phyloP scores from a whole-genome alignment of 768 basidiomycete genomes.

The Naganishia onofrii region DNA sequence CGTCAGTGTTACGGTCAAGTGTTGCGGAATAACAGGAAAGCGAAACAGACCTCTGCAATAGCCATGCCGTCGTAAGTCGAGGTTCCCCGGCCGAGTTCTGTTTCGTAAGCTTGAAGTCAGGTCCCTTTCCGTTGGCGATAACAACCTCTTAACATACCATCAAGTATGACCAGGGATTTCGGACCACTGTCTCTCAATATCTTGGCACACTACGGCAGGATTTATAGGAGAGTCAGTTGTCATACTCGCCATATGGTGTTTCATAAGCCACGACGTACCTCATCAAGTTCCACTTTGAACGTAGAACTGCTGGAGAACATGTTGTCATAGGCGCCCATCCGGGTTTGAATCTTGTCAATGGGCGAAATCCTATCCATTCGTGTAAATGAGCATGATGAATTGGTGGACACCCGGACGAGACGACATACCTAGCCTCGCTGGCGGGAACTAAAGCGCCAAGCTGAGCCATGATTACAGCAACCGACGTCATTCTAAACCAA shows the following conservation, averaged over 20 bases:
- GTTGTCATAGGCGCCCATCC: conserved; percentile 97
- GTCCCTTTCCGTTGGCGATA: neutral
- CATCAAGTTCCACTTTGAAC: conserved; percentile 97
- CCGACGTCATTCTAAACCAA: conserved; percentile 86
- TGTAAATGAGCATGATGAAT: neutral
- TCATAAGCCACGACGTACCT: conserved; percentile 60
- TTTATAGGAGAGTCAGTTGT: neutral
- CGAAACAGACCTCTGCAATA: conserved; percentile 64
- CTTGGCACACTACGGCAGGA: conserved; percentile 66
- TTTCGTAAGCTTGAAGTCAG: neutral
- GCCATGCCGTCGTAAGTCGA: conserved; percentile 99
- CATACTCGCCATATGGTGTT: neutral
- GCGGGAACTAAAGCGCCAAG: conserved; percentile 95
- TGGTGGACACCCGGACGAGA: neutral
- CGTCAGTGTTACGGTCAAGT: conserved; percentile 50
- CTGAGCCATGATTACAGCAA: conserved; percentile 86
- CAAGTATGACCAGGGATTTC: conserved; percentile 86
- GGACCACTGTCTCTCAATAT: conserved; percentile 92
- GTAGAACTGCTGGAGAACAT: conserved; percentile 58
- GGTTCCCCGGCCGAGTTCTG: conserved; percentile 91
- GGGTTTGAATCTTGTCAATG: conserved; percentile 82
- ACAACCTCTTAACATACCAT: conserved; percentile 61
- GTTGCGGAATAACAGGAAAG: neutral
- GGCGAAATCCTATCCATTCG: conserved; percentile 67
- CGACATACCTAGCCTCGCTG: conserved; percentile 64